phyloP scores from a whole-genome alignment of 1,284 basidiomycete genomes.

The Irpex sp. region DNA sequence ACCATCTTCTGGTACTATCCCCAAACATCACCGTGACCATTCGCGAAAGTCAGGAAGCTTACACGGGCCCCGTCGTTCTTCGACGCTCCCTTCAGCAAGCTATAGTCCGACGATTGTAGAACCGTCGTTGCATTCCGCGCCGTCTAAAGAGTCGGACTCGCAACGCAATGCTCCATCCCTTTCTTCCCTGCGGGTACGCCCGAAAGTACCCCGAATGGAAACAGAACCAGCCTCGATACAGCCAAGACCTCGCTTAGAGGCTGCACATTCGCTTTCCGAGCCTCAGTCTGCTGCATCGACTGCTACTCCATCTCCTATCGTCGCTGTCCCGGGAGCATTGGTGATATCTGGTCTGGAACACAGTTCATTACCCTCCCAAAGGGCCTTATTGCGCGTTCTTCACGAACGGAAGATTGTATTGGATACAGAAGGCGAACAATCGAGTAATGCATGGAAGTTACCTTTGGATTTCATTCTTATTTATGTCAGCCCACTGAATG shows the following conservation, averaged over 20 bases:
- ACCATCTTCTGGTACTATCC: conserved; percentile 10
- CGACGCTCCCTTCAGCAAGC: conserved; percentile 17
- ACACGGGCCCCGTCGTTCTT: conserved; percentile 18
- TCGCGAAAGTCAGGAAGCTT: conserved; percentile 10
- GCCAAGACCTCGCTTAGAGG: not conserved
- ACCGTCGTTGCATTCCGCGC: conserved; percentile 4
- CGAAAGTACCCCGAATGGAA: conserved; percentile 17
- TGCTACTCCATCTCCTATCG: not conserved
- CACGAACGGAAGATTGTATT: conserved; percentile 49
- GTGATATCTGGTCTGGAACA: conserved; percentile 70
- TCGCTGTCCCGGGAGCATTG: conserved; percentile 52
- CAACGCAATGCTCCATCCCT: conserved; percentile 23
- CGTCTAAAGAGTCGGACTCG: conserved; percentile 15
- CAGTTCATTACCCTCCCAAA: conserved; percentile 51
- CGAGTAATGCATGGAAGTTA: conserved; percentile 48
- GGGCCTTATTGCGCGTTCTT: conserved; percentile 53
- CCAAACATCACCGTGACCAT: conserved; percentile 12
- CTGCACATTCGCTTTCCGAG: not conserved
- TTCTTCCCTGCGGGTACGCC: conserved; percentile 24
- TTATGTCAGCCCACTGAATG: conserved; percentile 64
- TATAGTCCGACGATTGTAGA: not conserved
- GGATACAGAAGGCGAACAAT: conserved; percentile 29
- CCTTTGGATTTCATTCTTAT: conserved; percentile 70
- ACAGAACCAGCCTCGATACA: conserved; percentile 18
- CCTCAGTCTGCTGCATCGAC: not conserved